These are phyloP conservation scores for Alternaria infectoria DNA, from an alignment of 2,329 filamentous ascomycete genomes.

Conservation along the genomic window DNA sequence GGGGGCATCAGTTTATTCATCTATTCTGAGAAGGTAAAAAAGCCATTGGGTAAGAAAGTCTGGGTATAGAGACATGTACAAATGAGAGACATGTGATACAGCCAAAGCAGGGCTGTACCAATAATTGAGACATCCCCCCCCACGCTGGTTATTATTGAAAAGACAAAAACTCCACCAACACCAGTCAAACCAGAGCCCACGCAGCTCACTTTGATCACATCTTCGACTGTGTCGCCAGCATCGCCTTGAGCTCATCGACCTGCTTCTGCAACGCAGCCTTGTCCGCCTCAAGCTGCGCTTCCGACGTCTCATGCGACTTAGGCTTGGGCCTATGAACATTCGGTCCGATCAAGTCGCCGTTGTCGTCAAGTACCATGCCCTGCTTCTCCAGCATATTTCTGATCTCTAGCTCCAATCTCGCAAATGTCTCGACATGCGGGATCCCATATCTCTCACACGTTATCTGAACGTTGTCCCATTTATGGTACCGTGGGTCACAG, in stretches of 20 bases:
- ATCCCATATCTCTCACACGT: slow-evolving; percentile 60
- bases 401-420: slow-evolving; percentile 50
- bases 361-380: slow-evolving; percentile 30
- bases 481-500: slow-evolving; percentile 60
- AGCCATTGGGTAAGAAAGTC: background rate
- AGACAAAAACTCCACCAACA: background rate
- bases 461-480: slow-evolving; percentile 67
- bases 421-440: slow-evolving; percentile 49
- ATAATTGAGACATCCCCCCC: background rate
- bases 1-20: background rate
- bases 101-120: background rate
- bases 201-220: background rate
- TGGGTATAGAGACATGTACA: background rate
- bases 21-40: background rate
- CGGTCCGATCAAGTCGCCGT: slow-evolving; percentile 14
- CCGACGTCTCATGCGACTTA: background rate
- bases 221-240: slow-evolving; percentile 1
- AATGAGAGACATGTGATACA: background rate
- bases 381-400: slow-evolving; percentile 38
- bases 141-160: background rate
- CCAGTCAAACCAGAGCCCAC: background rate
- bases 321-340: slow-evolving; percentile 11
- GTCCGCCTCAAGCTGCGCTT: slow-evolving; percentile 9
- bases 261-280: slow-evolving; percentile 2
- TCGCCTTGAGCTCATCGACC: slow-evolving; percentile 2